phyloP scores from a whole-genome alignment of 2,329 filamentous ascomycete genomes.

The Hysterium pulicare region DNA sequence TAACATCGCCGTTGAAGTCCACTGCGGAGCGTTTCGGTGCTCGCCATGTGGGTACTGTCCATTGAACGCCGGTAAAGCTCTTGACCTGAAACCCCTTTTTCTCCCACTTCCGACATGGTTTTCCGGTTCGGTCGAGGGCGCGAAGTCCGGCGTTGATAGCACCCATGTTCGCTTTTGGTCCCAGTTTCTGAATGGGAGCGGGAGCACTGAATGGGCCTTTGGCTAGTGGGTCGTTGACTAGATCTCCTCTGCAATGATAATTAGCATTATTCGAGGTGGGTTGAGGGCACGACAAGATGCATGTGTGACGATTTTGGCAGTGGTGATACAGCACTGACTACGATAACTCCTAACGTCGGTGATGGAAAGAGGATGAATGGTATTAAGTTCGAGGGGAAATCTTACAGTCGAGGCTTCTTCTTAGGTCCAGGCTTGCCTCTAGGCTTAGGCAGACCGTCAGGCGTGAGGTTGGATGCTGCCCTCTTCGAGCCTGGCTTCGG shows the following conservation, averaged over 20 bases:
- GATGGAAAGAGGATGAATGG: no score
- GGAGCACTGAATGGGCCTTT: conserved; percentile 41
- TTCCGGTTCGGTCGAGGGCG: conserved; percentile 86
- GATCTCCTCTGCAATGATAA: conserved; percentile 44
- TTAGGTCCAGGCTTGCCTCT: conserved; percentile 90
- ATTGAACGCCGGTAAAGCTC: conserved; percentile 84
- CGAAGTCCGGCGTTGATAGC: conserved; percentile 96
- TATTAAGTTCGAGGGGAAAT: no score
- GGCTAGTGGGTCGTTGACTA: conserved; percentile 41
- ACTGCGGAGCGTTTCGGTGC: conserved; percentile 60
- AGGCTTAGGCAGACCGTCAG: conserved; percentile 64
- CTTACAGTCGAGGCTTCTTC: conserved; percentile 93
- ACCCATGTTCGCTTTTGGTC: conserved; percentile 93
- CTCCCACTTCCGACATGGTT: conserved; percentile 89
- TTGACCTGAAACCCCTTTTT: conserved; percentile 80
- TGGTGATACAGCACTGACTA: neutral
- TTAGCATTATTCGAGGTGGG: conserved; percentile 10
- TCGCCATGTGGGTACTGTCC: conserved; percentile 80
- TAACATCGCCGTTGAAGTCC: conserved; percentile 57
- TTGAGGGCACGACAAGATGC: neutral
- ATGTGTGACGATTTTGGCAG: conserved; percentile 1
- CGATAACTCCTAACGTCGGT: conserved; percentile 26
- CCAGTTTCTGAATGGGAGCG: conserved; percentile 71
- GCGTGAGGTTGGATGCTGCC: conserved; percentile 45
- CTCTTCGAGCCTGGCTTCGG: conserved; percentile 64